Conservation (phyloP, 2,329 filamentous ascomycete species). For the Apiospora sp. region DNA sequence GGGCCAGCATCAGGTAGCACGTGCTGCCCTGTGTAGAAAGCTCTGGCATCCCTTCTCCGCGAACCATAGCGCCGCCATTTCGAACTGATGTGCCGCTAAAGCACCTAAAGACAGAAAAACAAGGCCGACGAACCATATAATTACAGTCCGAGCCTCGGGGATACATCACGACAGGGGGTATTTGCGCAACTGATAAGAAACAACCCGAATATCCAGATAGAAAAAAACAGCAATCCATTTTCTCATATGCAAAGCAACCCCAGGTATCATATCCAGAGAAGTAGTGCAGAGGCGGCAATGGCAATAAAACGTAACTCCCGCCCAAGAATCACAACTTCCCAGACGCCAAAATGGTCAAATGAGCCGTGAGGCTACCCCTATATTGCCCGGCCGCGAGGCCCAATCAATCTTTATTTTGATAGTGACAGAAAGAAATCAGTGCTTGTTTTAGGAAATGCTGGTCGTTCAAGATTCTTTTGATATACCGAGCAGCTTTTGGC, state of each 20-base stretch:
- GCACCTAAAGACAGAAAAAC: background rate
- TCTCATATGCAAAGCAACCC: background rate
- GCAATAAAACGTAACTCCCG: conserved; percentile 1
- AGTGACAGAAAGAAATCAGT: conserved; percentile 31
- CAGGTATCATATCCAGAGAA: background rate
- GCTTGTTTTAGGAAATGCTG: conserved; percentile 6
- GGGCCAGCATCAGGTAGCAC: background rate
- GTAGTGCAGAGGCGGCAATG: background rate
- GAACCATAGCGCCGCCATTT: background rate
- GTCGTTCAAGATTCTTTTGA: conserved; percentile 10
- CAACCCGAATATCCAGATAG: background rate
- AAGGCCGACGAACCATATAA: background rate
- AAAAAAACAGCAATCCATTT: background rate
- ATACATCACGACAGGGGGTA: conserved; percentile 3
- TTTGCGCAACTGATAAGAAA: background rate
- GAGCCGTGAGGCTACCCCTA: conserved; percentile 42
- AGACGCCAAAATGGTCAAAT: conserved; percentile 28
- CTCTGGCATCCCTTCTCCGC: background rate
- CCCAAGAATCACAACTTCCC: conserved; percentile 20
- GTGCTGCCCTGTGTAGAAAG: background rate
- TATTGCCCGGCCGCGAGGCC: conserved; percentile 43
- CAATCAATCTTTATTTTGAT: conserved; percentile 37
- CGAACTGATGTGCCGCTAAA: background rate
- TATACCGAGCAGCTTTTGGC: background rate
- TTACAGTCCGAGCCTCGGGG: background rate